These are phyloP conservation scores for Meyerozyma athensensis DNA, from an alignment of 1,139 yeast genomes.

Conservation along the genomic window DNA sequence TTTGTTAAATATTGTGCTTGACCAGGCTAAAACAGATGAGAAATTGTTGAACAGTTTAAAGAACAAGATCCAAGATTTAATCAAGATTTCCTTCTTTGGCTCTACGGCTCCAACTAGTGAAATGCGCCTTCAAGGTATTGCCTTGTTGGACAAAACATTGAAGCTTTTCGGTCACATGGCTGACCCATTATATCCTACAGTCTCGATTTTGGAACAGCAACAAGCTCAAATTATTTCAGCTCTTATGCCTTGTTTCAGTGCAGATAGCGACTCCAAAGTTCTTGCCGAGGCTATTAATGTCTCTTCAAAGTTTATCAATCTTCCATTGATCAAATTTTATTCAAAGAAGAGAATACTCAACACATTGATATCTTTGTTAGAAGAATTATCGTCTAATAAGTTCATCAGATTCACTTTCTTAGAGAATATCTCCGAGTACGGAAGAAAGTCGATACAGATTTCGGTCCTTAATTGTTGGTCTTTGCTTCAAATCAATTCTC, in stretches of 20 bases:
- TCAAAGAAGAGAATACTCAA: slow-evolving; percentile 60
- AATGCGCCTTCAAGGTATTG: slow-evolving; percentile 63
- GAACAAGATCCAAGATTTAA: slow-evolving; percentile 60
- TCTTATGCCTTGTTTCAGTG: slow-evolving; percentile 79
- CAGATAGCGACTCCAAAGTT: slow-evolving; percentile 66
- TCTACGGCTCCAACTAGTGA: slow-evolving; percentile 66
- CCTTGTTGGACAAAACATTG: slow-evolving; percentile 45
- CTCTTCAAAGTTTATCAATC: slow-evolving; percentile 67
- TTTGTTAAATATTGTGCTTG: slow-evolving; percentile 49
- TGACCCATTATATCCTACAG: slow-evolving; percentile 72
- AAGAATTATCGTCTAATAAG: slow-evolving; percentile 49
- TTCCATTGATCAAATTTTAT: slow-evolving; percentile 43
- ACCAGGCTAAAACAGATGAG: slow-evolving; percentile 35
- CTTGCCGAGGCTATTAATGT: slow-evolving; percentile 78
- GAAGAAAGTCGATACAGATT: slow-evolving; percentile 61
- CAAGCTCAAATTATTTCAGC: slow-evolving; percentile 95
- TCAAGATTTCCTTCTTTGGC: slow-evolving; percentile 79
- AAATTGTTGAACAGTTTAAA: slow-evolving; percentile 40
- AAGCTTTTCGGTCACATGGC: slow-evolving; percentile 49
- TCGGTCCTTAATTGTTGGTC: slow-evolving; percentile 91
- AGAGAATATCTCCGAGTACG: slow-evolving; percentile 44
- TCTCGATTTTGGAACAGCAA: slow-evolving; percentile 78
- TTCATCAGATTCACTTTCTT: slow-evolving; percentile 39
- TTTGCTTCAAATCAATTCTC: slow-evolving; percentile 51
- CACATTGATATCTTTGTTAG: slow-evolving; percentile 63